Percentiles rank a stretch among this genome's conserved stretches.
Evolutionary conservation across 768 basidiomycete species (phyloP).

Genomic region (Termitomyces sp.): DNA sequence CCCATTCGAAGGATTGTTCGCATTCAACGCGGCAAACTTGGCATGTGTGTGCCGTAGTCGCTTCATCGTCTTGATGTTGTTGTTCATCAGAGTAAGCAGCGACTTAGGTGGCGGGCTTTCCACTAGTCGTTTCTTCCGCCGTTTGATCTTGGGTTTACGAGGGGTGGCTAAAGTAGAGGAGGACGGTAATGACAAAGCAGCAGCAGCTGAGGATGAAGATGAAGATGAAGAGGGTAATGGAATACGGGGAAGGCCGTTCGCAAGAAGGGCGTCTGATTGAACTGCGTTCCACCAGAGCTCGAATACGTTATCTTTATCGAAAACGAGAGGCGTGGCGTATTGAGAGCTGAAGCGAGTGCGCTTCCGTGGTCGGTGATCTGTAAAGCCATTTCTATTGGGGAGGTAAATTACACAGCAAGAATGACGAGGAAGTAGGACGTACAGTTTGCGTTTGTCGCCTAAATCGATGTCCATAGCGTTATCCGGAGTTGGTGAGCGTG

Average conservation of each 20-base stretch:
- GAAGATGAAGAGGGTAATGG: constrained; percentile 34
- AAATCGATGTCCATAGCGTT: constrained; percentile 25
- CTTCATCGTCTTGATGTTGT: constrained; percentile 70
- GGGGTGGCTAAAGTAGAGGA: constrained; percentile 9
- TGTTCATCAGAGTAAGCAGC: constrained; percentile 67
- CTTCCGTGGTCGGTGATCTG: constrained; percentile 53
- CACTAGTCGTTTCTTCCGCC: constrained; percentile 22
- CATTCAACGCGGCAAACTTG: constrained; percentile 58
- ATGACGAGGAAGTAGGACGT: constrained; percentile 16
- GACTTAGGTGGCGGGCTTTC: constrained; percentile 29
- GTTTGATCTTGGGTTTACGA: constrained; percentile 27
- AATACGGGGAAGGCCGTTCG: constrained; percentile 59
- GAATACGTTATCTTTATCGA: constrained; percentile 39
- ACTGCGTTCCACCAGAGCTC: constrained; percentile 76
- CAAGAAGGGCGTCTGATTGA: constrained; percentile 54
- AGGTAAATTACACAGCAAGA: not conserved
- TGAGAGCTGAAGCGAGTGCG: constrained; percentile 46
- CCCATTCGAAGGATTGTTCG: constrained; percentile 16
- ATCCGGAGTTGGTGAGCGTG: constrained; percentile 16
- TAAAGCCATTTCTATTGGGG: constrained; percentile 25
- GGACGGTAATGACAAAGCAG: not conserved
- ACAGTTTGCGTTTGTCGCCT: constrained; percentile 69
- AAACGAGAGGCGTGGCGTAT: constrained; percentile 29
- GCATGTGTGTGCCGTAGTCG: constrained; percentile 69
- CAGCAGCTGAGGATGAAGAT: not conserved